A percentile compares a stretch with the other conserved stretches of the same genome.
phyloP scores from a whole-genome alignment of 2,329 filamentous ascomycete species.

The Monosporascus sp. region DNA sequence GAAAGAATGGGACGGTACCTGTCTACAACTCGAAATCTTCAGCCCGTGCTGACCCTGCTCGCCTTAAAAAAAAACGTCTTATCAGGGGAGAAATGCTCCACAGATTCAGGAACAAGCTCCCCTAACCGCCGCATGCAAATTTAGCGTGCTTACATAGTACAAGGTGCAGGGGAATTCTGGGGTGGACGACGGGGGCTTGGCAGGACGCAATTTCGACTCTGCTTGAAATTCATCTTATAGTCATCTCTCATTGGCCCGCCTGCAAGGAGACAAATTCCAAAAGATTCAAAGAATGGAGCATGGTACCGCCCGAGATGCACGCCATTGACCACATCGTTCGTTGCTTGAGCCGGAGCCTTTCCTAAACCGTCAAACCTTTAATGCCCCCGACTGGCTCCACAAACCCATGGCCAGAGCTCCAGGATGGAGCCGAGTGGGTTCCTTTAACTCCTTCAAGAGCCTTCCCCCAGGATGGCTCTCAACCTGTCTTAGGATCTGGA shows the following conservation, averaged over 20 bases:
- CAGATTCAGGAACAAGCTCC: neutral
- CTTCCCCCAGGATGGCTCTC: no score
- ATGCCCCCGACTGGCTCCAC: no score
- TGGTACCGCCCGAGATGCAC: no score
- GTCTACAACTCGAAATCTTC: neutral
- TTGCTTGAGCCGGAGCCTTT: no score
- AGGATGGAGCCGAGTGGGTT: no score
- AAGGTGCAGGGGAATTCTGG: no score
- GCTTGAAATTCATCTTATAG: neutral
- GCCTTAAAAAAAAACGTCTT: neutral
- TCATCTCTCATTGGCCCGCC: neutral
- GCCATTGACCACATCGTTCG: no score
- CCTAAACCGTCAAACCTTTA: no score
- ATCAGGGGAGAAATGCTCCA: neutral
- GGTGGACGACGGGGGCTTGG: neutral
- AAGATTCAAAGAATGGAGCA: neutral
- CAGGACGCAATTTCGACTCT: neutral
- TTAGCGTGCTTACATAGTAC: neutral
- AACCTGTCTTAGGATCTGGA: no score
- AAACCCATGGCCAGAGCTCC: no score
- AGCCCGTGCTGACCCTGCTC: neutral
- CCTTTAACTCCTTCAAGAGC: no score
- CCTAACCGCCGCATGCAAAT: neutral
- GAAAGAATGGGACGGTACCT: neutral
- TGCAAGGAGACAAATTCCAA: neutral